These are phyloP conservation scores for Exutisphaerella laricina DNA, from an alignment of 2,329 filamentous ascomycete genomes.

Conservation along the genomic window DNA sequence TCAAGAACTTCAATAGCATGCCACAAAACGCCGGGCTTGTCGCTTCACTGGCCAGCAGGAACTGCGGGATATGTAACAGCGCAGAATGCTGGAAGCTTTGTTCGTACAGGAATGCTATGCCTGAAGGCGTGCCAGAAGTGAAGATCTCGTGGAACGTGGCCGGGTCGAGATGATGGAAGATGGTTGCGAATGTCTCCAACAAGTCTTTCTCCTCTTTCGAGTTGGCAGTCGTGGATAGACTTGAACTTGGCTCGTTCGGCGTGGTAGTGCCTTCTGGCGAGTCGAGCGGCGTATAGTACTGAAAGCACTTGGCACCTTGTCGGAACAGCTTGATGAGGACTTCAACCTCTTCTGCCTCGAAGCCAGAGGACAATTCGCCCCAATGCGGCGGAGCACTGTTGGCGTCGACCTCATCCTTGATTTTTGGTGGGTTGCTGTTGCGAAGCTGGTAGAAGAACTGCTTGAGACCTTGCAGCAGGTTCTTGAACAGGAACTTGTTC, in stretches of 20 bases:
- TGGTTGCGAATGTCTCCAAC: conserved; percentile 93
- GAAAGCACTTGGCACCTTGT: conserved; percentile 91
- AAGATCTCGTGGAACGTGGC: conserved; percentile 99
- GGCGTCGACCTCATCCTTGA: conserved; percentile 60
- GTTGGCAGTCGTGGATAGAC: conserved; percentile 68
- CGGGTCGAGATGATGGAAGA: conserved; percentile 97
- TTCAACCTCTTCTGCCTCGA: conserved; percentile 93
- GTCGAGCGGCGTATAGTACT: conserved; percentile 92
- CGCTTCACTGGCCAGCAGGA: conserved; percentile 96
- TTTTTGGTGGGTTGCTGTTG: conserved; percentile 67
- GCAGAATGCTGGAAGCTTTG: conserved; percentile 97
- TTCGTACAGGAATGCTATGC: conserved; percentile 93
- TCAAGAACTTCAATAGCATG: conserved; percentile 95
- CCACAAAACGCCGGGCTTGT: conserved; percentile 97
- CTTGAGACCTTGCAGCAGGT: conserved; percentile 90
- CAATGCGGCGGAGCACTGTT: conserved; percentile 80
- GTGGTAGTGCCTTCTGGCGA: conserved; percentile 65
- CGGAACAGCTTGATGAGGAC: conserved; percentile 97
- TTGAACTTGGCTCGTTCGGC: conserved; percentile 64
- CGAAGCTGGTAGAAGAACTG: conserved; percentile 94
- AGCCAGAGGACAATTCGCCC: conserved; percentile 92
- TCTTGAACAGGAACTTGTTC: conserved; percentile 97
- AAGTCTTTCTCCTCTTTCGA: conserved; percentile 96
- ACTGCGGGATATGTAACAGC: conserved; percentile 91
- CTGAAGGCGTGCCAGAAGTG: conserved; percentile 38